A percentile compares a stretch with the other conserved stretches of the same genome.
These are phyloP conservation scores for Cadophora gregata DNA, from an alignment of 2,329 filamentous ascomycete species.

Conservation along the genomic window DNA sequence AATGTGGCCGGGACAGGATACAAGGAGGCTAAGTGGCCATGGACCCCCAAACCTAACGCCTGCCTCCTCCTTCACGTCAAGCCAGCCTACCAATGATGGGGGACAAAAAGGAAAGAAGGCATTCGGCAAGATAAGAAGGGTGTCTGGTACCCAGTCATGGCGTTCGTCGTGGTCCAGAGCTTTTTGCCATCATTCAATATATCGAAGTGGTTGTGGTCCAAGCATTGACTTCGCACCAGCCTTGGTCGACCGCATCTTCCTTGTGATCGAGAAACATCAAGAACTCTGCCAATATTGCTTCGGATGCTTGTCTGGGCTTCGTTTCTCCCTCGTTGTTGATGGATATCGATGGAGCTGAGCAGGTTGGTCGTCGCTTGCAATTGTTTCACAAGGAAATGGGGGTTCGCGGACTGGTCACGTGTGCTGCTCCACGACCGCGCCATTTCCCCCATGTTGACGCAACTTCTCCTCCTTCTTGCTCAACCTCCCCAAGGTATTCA, in stretches of 20 bases:
- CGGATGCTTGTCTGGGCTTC: not conserved
- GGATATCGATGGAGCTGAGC: too few relatives aligned
- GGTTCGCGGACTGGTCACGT: too few relatives aligned
- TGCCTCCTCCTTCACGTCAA: not conserved
- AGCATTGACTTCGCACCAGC: not conserved
- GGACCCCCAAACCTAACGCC: not conserved
- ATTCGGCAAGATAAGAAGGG: not conserved
- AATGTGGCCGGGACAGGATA: not conserved
- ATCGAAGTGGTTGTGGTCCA: not conserved
- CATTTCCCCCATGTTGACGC: constrained; percentile 3
- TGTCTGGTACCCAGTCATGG: not conserved
- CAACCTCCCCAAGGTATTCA: not conserved
- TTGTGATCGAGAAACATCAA: not conserved
- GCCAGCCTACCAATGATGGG: not conserved
- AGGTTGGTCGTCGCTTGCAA: not conserved
- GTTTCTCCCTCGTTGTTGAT: not conserved
- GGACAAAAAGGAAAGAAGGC: not conserved
- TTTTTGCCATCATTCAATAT: not conserved
- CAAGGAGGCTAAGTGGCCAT: not conserved
- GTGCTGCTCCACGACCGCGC: not conserved
- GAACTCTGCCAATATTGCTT: not conserved
- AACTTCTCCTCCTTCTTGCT: not conserved
- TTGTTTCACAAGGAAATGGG: not conserved
- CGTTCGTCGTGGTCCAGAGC: not conserved
- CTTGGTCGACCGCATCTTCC: not conserved